Evolutionary conservation across 306 rosid genomes (phyloP).

Genomic region (Albizia julibrissin): DNA sequence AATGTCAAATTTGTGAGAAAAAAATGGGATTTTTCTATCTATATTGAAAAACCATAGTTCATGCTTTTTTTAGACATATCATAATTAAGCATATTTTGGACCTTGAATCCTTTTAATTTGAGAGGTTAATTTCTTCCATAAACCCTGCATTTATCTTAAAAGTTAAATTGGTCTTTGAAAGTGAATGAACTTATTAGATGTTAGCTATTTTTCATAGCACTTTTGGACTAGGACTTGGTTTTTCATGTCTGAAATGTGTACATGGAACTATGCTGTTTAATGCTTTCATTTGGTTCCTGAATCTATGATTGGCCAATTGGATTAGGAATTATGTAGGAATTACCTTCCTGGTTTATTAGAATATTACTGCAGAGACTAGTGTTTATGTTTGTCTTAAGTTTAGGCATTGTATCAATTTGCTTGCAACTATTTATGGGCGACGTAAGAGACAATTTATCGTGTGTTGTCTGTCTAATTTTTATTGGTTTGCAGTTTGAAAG

Average conservation of each 20-base stretch:
- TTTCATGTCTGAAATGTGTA: not conserved
- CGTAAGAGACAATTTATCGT: not conserved
- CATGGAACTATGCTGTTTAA: not conserved
- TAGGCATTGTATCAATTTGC: not conserved
- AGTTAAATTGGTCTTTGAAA: not conserved
- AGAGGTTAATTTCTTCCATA: not conserved
- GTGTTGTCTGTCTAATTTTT: not conserved
- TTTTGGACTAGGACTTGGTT: not conserved
- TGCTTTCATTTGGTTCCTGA: not conserved
- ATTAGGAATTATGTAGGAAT: not conserved
- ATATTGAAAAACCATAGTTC: not conserved
- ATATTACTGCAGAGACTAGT: not conserved
- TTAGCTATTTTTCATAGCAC: not conserved
- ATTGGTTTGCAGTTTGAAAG: not conserved
- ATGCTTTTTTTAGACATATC: not conserved
- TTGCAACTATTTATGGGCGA: not conserved
- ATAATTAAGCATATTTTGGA: not conserved
- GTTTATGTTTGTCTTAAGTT: not conserved
- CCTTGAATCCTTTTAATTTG: not conserved
- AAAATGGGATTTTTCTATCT: not conserved
- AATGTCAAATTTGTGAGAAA: not conserved
- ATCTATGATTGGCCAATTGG: not conserved
- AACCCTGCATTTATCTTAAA: not conserved
- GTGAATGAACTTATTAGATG: not conserved
- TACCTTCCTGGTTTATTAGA: not conserved